Base-by-base conservation (phyloP, 148 eudicot species). In the Fagopyrum tataricum region DNA sequence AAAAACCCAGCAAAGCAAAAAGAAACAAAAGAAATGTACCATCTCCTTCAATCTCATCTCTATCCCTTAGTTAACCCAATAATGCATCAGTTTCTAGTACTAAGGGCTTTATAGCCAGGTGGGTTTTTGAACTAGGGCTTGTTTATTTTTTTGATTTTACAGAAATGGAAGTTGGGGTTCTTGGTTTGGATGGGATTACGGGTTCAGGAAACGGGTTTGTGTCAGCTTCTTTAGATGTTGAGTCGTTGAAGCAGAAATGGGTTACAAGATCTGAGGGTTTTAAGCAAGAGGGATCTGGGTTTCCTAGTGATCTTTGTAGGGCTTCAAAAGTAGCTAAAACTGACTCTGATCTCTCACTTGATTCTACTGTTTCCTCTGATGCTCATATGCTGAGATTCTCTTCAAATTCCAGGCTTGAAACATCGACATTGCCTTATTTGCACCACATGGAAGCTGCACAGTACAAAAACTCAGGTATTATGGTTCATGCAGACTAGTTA, bases 221-320 rank as follows among this genome's bases (percentile, higher is more conserved):
- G 46, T 68, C 26, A 15, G 47, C 11, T 68, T 40, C 48, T 7
- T 5, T 7, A 42, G 72, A 41, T 68, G 26, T 18, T 68, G 49
- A 10, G 8, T 4, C 21, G 3, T 43, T 23, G 11, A 43, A 11
- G 71, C 71, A 41, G 7, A 41, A 68, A 17, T 41, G 70, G 70
- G 21, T 4, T 14, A 67, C 6, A 15, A 67, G 71, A 67, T 67
- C 46, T 67, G 71, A 43, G 70, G 44, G 44, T 67, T 67, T 37
- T 0, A 67, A 41, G 43, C 69, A 64, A 64, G 69, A 39, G 21
- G 72, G 72, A 70, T 70, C 72, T 70, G 72, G 49, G 72, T 42
- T 43, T 43, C 44, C 4, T 18, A 51, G 44, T 15, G 69, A 64
- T 37, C 43, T 18, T 64, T 64, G 69, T 42, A 64, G 69, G 44